Conservation (phyloP, 495 filamentous ascomycete genomes). For the Penicillium angulare region DNA sequence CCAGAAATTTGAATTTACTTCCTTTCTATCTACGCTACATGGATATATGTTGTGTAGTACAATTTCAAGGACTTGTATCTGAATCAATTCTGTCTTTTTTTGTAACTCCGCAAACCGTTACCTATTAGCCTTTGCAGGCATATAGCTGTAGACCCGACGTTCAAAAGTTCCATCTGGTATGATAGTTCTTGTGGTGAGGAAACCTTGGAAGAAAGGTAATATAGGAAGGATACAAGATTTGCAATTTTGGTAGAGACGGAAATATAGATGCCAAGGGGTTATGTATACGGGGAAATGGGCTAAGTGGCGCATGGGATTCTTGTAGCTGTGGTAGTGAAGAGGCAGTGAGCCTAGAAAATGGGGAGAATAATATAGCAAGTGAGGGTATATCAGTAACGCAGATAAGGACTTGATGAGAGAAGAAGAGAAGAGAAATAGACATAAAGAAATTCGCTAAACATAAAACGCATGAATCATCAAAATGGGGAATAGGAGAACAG, state of each 20-base stretch:
- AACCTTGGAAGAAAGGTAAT: not conserved
- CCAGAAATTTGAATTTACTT: not conserved
- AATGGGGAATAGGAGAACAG: not conserved
- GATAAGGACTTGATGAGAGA: not conserved
- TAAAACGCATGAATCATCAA: not conserved
- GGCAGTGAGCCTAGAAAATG: not conserved
- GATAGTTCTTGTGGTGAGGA: not conserved
- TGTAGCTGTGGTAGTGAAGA: not conserved
- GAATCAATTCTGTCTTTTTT: too few species aligned
- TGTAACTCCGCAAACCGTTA: not conserved
- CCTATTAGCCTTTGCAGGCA: slow-evolving; percentile 10
- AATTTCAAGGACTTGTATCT: too few species aligned
- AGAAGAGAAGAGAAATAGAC: not conserved
- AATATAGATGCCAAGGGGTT: not conserved
- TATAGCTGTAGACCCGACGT: not conserved
- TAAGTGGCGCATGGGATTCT: not conserved
- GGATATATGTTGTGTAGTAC: too few species aligned
- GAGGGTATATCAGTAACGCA: slow-evolving; percentile 5
- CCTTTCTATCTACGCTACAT: not conserved
- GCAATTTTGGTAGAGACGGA: not conserved
- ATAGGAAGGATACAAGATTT: not conserved
- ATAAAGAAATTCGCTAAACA: slow-evolving; percentile 1
- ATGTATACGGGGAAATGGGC: not conserved
- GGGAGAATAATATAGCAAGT: not conserved
- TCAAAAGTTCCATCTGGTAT: not conserved